Evolutionary conservation across 2,329 filamentous ascomycete genomes (phyloP), one percentile per base, ranked within the genome.

Genomic region (Nemania diffusa): DNA sequence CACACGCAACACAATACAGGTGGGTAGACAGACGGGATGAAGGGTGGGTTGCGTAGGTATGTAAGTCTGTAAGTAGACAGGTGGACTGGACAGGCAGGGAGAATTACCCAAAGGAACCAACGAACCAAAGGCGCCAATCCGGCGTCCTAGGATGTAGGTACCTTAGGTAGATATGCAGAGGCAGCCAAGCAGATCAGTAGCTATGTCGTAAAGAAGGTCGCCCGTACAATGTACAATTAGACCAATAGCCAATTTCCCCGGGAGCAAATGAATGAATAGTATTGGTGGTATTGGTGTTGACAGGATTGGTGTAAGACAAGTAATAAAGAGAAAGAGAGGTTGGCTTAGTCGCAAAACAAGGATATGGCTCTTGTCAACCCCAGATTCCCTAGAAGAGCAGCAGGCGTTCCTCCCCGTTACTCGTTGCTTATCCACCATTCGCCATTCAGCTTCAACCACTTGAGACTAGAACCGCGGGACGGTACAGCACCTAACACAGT

Each of bases 231-330:
- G 42, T 50, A 60, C 58, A 53, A 62, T 62, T 44, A 62, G 66
- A n/a, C 50, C 51, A 27, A 22, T 26, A 20, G 61, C 56, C 51
- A 37, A n/a, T 20, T 40, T n/a, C n/a, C n/a, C n/a, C n/a, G n/a
- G n/a, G n/a, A n/a, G n/a, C n/a, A n/a, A 57, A 59, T 52, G 64
- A 63, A 56, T 63, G 59, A 63, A 29, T 27, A 26, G 42, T 40
- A 44, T 34, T 40, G 17, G 9, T 24, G 44, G 44, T 11, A 17
- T 3, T 46, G 44, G 44, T 46, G 44, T 13, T 46, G 22, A 8
- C 17, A 40, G 51, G 8, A 46, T 29, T 48, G 40, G 51, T 69
- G 67, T 69, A 65, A 69, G 67, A 63, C 58, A 66, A 17, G 46
- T 22, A 60, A 58, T 57, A 59, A 59, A 3, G n/a, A 37, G 40